phyloP scores from a whole-genome alignment of 176 grass and related monocot genomes.

The Musa schizocarpa region DNA sequence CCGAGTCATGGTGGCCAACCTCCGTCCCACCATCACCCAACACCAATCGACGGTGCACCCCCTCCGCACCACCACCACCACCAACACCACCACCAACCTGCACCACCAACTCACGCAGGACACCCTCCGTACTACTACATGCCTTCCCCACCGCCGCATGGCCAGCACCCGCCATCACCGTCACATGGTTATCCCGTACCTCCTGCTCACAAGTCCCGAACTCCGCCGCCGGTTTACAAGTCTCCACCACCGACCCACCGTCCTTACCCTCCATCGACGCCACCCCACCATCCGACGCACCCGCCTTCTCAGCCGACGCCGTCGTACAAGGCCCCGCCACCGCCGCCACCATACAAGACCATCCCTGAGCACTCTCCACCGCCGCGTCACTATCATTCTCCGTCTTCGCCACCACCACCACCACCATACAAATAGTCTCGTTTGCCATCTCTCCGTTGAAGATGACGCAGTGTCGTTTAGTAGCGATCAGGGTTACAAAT shows the following conservation, averaged over 20 bases:
- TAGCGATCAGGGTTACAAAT: no score
- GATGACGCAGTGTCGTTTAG: no score
- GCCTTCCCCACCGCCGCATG: background rate
- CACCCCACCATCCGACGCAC: background rate
- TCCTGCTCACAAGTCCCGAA: no score
- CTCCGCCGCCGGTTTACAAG: background rate
- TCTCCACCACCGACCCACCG: background rate
- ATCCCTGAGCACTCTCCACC: constrained; percentile 2
- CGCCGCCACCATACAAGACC: background rate
- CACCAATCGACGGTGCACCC: background rate
- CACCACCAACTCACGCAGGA: background rate
- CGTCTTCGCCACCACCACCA: background rate
- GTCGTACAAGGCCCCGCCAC: background rate
- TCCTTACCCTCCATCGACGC: background rate
- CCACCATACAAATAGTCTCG: no score
- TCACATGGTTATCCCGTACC: no score
- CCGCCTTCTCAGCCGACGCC: background rate
- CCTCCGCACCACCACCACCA: background rate
- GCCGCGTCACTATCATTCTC: background rate
- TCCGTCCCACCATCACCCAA: background rate
- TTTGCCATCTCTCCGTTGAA: no score
- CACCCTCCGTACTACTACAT: background rate
- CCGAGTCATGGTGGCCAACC: background rate
- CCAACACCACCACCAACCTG: background rate
- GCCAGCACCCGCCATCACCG: no score